Base-by-base conservation (phyloP, 129 eudicot species). In the Scalesia atractyloides region DNA sequence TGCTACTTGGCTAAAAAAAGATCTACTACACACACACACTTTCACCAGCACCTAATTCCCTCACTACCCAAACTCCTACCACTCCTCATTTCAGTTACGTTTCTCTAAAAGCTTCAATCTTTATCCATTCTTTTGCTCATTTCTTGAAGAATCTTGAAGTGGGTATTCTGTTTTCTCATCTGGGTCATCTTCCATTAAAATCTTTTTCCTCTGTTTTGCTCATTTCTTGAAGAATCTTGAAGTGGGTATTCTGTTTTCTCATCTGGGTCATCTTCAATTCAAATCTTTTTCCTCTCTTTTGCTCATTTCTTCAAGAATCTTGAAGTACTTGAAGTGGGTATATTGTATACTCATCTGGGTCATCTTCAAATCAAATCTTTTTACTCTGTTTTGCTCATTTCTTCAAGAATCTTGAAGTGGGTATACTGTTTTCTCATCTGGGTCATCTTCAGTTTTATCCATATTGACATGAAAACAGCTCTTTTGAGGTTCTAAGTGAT, bases 401-500 rank as follows among this genome's bases (percentile, higher is more conserved):
- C 50, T 66, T 34, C 30, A 67, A 13, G 51, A 83, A 70, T 63
- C 70, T 57, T 69, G 64, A 69, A 66, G 51, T 64, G 24, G 33
- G 70, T 61, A 48, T 66, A 7, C 43, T 24, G 33, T 73, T 82
- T 82, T 39, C 50, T 36, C 86, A 77, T 53, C 78, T 69, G 81
- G 79, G 70, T 63, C 77, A 44, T 24, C 63, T 52, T 48, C 20
- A 24, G 30, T 9, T 24, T 30, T 59, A 15, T 30, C 17, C 22
- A 5, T 19, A 68, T 51, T 59, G 33, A 64, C 48, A 61, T 39
- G 48, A 73, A 53, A 43, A 80, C 75, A 86, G 39, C 43, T 51
- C 17, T 78, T 66, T 80, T 58, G 37, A 69, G 58, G 44, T 78
- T 81, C 54, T 84, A 68, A 79, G 65, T 63, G 39, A 90, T 90